These are phyloP conservation scores for Alternaria gansuensis DNA, from an alignment of 2,329 filamentous ascomycete species.

Conservation along the genomic window DNA sequence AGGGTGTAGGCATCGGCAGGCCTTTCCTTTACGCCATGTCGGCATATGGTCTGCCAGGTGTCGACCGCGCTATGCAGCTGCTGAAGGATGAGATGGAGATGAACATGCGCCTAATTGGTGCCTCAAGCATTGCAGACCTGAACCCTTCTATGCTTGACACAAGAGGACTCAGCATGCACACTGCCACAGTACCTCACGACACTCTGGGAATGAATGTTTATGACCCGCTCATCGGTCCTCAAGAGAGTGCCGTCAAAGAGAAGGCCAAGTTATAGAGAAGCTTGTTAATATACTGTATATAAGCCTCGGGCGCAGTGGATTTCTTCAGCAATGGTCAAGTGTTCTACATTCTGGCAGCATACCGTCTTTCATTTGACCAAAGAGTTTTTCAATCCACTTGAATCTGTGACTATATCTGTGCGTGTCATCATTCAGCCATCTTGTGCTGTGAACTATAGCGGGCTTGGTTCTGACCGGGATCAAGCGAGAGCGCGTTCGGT, in stretches of 20 bases:
- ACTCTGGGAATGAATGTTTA: slow-evolving; percentile 67
- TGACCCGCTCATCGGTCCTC: slow-evolving; percentile 58
- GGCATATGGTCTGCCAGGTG: slow-evolving; percentile 84
- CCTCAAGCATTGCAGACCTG: slow-evolving; percentile 75
- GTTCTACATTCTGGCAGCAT: background rate
- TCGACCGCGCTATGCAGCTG: slow-evolving; percentile 87
- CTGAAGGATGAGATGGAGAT: slow-evolving; percentile 98
- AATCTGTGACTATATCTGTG: too few relatives aligned
- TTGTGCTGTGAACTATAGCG: background rate
- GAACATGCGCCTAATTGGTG: slow-evolving; percentile 96
- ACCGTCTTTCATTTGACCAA: background rate
- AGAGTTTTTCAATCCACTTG: background rate
- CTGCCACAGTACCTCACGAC: slow-evolving; percentile 67
- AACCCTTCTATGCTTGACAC: slow-evolving; percentile 83
- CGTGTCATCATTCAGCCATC: background rate
- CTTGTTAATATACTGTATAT: slow-evolving; percentile 15
- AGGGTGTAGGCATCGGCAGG: slow-evolving; percentile 86
- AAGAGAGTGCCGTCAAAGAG: slow-evolving; percentile 49
- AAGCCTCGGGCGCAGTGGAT: background rate
- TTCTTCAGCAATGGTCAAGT: background rate
- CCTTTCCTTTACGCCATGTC: slow-evolving; percentile 98
- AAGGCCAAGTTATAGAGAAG: slow-evolving; percentile 50
- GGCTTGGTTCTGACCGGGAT: slow-evolving; percentile 1
- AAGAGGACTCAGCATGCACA: slow-evolving; percentile 71
- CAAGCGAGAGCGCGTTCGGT: slow-evolving; percentile 32